phyloP scores from a whole-genome alignment of 2,329 filamentous ascomycete genomes.

The Scytalidium sp. region DNA sequence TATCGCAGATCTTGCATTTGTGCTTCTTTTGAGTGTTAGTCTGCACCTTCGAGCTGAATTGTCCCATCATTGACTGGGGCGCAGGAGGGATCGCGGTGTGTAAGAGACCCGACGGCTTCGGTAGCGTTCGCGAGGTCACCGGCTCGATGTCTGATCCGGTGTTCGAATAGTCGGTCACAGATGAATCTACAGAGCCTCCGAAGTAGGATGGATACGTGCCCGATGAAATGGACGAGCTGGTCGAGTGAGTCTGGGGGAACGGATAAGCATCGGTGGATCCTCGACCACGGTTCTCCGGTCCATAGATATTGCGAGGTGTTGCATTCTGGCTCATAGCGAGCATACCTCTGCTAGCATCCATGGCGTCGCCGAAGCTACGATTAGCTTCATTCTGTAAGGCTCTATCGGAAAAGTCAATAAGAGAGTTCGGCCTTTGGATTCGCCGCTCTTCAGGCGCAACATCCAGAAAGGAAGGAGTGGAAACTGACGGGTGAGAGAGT shows the following conservation, averaged over 20 bases:
- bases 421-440: constrained; percentile 52
- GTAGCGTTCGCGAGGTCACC: constrained; percentile 76
- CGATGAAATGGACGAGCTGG: constrained; percentile 85
- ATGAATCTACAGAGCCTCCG: constrained; percentile 78
- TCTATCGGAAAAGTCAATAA: constrained; percentile 63
- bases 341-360: constrained; percentile 93
- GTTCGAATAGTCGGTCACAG: constrained; percentile 90
- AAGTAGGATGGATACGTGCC: constrained; percentile 83
- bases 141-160: constrained; percentile 83
- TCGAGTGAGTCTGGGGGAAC: constrained; percentile 81
- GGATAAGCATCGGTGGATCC: constrained; percentile 84
- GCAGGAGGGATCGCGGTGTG: constrained; percentile 68
- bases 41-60: constrained; percentile 95
- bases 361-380: constrained; percentile 78
- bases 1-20: constrained; percentile 98
- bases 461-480: constrained; percentile 40
- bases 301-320: constrained; percentile 87
- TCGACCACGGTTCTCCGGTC: constrained; percentile 58
- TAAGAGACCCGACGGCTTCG: constrained; percentile 68
- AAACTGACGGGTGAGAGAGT: constrained; percentile 81
- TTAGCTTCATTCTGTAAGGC: constrained; percentile 54
- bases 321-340: constrained; percentile 95
- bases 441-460: constrained; percentile 19
- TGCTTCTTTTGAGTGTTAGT: constrained; percentile 98
- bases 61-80: constrained; percentile 96